Conservation (phyloP, 306 rosid genomes). For the Pyrus pyrifolia region DNA sequence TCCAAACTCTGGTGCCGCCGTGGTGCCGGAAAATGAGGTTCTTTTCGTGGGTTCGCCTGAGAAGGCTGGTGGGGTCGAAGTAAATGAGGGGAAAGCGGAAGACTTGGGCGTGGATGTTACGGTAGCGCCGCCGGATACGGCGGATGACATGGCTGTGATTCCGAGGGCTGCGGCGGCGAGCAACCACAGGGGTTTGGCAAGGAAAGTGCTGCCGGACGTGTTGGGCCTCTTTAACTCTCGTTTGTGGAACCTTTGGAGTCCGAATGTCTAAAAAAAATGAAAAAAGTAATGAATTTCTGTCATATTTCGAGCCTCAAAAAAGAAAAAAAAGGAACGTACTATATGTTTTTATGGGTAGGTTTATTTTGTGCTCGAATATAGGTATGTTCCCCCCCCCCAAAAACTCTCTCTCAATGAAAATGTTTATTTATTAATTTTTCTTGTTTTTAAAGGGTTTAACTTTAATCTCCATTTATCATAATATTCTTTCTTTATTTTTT, state of each 20-base stretch:
- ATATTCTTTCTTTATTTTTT: neutral
- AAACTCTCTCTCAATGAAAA: neutral
- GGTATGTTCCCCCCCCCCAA: constrained; percentile 4
- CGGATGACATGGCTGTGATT: constrained; percentile 6
- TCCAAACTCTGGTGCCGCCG: neutral
- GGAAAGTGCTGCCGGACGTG: constrained; percentile 75
- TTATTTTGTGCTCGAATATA: constrained; percentile 17
- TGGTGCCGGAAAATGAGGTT: neutral
- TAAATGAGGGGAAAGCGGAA: neutral
- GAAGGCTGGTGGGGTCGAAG: neutral
- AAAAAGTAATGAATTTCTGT: neutral
- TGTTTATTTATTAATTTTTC: neutral
- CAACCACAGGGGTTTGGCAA: constrained; percentile 49
- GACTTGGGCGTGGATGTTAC: neutral
- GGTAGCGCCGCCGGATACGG: neutral
- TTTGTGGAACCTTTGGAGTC: constrained; percentile 73
- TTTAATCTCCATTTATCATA: neutral
- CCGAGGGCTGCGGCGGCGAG: constrained; percentile 21
- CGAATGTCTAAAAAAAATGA: constrained; percentile 31
- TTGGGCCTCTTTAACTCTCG: constrained; percentile 62
- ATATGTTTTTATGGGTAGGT: constrained; percentile 19
- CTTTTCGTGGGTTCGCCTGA: neutral
- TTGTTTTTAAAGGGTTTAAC: neutral
- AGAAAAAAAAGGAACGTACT: neutral
- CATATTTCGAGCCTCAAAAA: constrained; percentile 15